Evolutionary conservation across 2,329 filamentous ascomycete genomes (phyloP), one percentile per base, ranked within the genome.

Genomic region (Rutstroemia sp.): DNA sequence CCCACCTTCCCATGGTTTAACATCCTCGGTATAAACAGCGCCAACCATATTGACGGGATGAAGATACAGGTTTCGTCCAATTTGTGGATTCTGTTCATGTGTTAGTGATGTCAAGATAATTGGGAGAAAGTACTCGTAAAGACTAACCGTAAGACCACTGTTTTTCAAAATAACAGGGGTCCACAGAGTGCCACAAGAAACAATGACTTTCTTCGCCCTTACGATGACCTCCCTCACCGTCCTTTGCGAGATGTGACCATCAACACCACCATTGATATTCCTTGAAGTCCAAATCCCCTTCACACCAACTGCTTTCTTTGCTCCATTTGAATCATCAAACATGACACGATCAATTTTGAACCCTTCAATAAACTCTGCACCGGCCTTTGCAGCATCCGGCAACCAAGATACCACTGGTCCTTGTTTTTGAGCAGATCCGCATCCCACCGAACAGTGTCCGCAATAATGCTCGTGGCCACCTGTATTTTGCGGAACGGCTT

Each of bases 311-410:
- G 88, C 89, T 4, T 77, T 78, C 62, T 78, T 77, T 39, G 77
- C 73, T 5, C 67, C 69, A 3, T 66, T 63, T 4, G 67, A 67
- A 14, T 79, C 74, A 21, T 84, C 81, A 68, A 95, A 95, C 0
- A 88, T 62, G 16, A 96, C 76, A 58, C 79, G 79, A 12, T 88
- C 80, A 0, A 85, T 88, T 19, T 83, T 72, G 65, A 94, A 90
- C 0, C 91, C 91, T 74, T 96, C 90, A 57, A 95, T 80, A 68
- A 96, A 96, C 61, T 80, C 76, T 0, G 91, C 88, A 0, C 91
- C 91, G 0, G 87, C 83, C 52, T 79, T 78, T 1, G 85, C 87
- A 2, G 92, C 91, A 64, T 91, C 89, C 0, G 88, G 88, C 14
- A 96, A 75, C 77, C 84, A 96, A 6, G 82, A 83, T 23, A 88